Conservation (phyloP, 2,329 filamentous ascomycete genomes). For the Fusarium sp. region DNA sequence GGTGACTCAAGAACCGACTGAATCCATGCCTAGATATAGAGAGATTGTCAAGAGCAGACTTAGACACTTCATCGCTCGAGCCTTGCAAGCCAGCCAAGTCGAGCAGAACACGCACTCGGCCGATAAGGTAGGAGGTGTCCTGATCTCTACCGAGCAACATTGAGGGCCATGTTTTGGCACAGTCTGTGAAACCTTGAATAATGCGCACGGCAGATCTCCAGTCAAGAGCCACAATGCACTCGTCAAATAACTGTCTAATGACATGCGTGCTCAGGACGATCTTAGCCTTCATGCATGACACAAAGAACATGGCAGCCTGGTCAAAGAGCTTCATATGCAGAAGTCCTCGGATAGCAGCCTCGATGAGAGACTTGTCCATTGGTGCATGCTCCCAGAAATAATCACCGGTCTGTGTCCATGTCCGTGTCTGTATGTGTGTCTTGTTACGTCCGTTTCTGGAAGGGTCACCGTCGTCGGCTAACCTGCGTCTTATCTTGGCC, state of each 20-base stretch:
- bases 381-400: conserved; percentile 58
- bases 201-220: conserved; percentile 54
- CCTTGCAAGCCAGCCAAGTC: conserved; percentile 53
- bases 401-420: conserved; percentile 49
- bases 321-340: conserved; percentile 61
- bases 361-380: conserved; percentile 57
- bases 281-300: conserved; percentile 55
- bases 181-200: conserved; percentile 48
- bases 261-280: conserved; percentile 51
- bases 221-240: conserved; percentile 59
- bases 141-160: conserved; percentile 45
- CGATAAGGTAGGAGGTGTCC: conserved; percentile 47
- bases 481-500: conserved; percentile 55
- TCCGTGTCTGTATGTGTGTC: conserved; percentile 28
- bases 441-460: conserved; percentile 46
- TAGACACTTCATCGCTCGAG: conserved; percentile 12
- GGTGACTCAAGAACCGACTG: conserved; percentile 40
- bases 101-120: conserved; percentile 53
- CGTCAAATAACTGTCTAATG: conserved; percentile 57
- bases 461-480: conserved; percentile 49
- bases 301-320: conserved; percentile 60
- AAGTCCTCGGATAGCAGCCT: conserved; percentile 63
- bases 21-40: conserved; percentile 45
- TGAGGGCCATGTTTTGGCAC: conserved; percentile 45
- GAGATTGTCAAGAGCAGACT: conserved; percentile 44